Base-by-base conservation (phyloP, 1,284 basidiomycete genomes). In the Pseudozyma hubeiensis region DNA sequence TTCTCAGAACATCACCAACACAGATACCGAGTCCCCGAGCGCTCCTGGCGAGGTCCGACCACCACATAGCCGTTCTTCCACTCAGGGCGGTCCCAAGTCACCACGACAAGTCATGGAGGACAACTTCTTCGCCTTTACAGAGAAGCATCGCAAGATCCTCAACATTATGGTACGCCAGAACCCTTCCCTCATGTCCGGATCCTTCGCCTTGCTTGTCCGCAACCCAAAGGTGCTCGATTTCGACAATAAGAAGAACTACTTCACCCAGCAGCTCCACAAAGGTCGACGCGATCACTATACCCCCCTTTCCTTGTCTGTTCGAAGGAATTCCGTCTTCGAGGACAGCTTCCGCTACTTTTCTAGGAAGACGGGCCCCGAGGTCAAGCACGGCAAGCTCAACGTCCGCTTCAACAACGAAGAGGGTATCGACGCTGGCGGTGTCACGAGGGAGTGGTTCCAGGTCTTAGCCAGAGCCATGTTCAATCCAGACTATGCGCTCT, bases 211-310 rank as follows among this genome's bases (percentile, higher is more conserved):
- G 3, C 88, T 99, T 60, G 92, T 99, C 37, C 91, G 95, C 85
- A 99, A 99, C 81, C 92, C 97, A 51, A 91, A 93, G 46, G 94
- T 99, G 29, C 89, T 99, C 64, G 97, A 99, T 87, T 99, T 99
- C 85, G 97, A 99, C 88, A 99, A 99, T 90, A 99, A 99, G 87
- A 90, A 97, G 56, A 97, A 95, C 82, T 99, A 96, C 87, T 99
- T 99, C 87, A 92, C 90, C 72, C 96, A 98, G 85, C 94, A 98
- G 84, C 88, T 99, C 16, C 94, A 97, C 84, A 91, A 92, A 55
- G 91, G 77, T 7, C 75, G 89, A 39, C 89, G 93, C 30, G 92
- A 94, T 78, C 91, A 93, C 75, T 90, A 93, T 68, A 88, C 89
- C 34, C 92, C 92, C 0, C 87, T 99, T 46, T 93, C 95, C 81